Evolutionary conservation across 2,329 filamentous ascomycete species (phyloP).

Genomic region (Hypoxylon sp.): DNA sequence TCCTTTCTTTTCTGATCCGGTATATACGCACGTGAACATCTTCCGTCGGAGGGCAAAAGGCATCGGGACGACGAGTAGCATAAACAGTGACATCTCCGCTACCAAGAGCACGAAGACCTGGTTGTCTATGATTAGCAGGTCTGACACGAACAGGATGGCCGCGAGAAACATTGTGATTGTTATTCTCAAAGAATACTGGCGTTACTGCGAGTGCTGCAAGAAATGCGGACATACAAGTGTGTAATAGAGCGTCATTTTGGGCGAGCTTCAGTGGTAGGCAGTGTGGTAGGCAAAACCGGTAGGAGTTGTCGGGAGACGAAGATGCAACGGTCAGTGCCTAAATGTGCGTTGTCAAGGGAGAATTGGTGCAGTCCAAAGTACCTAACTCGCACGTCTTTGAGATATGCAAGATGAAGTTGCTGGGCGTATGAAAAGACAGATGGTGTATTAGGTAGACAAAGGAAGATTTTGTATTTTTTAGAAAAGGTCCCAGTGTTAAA

Average conservation of each 20-base stretch:
- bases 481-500: slow-evolving; percentile 31
- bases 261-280: slow-evolving; percentile 28
- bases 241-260: slow-evolving; percentile 67
- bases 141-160: background rate
- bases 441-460: slow-evolving; percentile 3
- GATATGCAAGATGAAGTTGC: slow-evolving; percentile 23
- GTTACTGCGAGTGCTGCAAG: slow-evolving; percentile 1
- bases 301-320: slow-evolving; percentile 26
- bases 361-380: slow-evolving; percentile 26
- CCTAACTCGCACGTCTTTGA: slow-evolving; percentile 12
- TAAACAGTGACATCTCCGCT: slow-evolving; percentile 85
- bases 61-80: slow-evolving; percentile 85
- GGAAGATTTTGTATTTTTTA: slow-evolving; percentile 4
- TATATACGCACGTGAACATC: slow-evolving; percentile 77
- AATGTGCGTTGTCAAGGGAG: slow-evolving; percentile 40
- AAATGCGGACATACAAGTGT: slow-evolving; percentile 59
- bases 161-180: slow-evolving; percentile 6
- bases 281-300: slow-evolving; percentile 11
- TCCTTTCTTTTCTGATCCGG: background rate
- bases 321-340: slow-evolving; percentile 30
- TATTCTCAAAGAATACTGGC: slow-evolving; percentile 1
- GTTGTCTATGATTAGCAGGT: slow-evolving; percentile 47
- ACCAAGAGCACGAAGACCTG: slow-evolving; percentile 88
- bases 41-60: slow-evolving; percentile 88
- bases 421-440: slow-evolving; percentile 26